Percentiles rank a stretch among this genome's conserved stretches.
These are phyloP conservation scores for Chlamydomonas sp. DNA, from an alignment of 139 green algal species.

Conservation along the genomic window DNA sequence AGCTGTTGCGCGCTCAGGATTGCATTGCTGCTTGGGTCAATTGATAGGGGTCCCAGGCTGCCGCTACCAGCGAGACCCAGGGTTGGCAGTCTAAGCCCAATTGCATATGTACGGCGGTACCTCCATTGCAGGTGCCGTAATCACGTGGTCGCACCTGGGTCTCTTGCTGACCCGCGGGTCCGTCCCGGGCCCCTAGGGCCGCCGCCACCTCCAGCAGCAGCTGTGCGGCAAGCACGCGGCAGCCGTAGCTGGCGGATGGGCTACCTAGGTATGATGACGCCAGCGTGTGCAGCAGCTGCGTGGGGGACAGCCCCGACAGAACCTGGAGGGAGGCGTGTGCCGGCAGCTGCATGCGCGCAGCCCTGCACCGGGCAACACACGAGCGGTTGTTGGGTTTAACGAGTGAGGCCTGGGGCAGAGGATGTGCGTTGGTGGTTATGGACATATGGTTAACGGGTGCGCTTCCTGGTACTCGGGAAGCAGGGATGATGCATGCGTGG, in stretches of 20 bases:
- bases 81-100: too few relatives aligned
- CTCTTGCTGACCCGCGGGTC: background rate
- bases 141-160: too few relatives aligned
- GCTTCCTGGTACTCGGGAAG: too few relatives aligned
- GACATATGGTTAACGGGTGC: too few relatives aligned
- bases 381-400: too few relatives aligned
- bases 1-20: too few relatives aligned
- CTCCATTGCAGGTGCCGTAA: background rate
- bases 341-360: slow-evolving; percentile 22
- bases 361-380: background rate
- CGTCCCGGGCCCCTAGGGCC: background rate
- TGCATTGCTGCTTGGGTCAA: too few relatives aligned
- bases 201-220: slow-evolving; percentile 35
- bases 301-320: slow-evolving; percentile 13
- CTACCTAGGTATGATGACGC: slow-evolving; percentile 12
- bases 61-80: too few relatives aligned
- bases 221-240: slow-evolving; percentile 40
- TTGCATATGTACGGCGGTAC: slow-evolving; percentile 1
- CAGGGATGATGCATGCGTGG: too few relatives aligned
- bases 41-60: too few relatives aligned
- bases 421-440: too few relatives aligned
- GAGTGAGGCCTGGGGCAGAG: too few relatives aligned
- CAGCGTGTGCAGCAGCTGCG: slow-evolving; percentile 39
- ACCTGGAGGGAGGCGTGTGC: slow-evolving; percentile 8
- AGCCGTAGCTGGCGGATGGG: slow-evolving; percentile 42